These are phyloP conservation scores for Cornus florida DNA, from an alignment of 148 eudicot genomes.

Conservation along the genomic window DNA sequence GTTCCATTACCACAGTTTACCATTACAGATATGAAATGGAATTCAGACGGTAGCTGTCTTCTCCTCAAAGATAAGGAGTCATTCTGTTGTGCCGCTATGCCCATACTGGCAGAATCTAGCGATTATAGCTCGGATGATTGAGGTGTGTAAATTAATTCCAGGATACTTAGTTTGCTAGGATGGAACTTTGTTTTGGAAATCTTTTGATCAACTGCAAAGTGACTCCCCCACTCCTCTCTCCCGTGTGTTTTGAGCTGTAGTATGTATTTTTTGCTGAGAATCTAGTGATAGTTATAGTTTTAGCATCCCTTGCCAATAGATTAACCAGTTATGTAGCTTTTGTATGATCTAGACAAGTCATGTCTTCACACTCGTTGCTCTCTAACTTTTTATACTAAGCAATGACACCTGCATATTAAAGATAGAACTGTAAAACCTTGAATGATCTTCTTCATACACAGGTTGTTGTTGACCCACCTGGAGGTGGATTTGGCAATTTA, in stretches of 20 bases:
- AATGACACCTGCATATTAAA: too few species aligned
- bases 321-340: too few species aligned
- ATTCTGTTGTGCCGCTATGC: constrained; percentile 85
- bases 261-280: background rate
- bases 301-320: constrained; percentile 1
- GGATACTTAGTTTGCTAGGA: background rate
- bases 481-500: too few species aligned
- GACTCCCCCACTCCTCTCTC: background rate
- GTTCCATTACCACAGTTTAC: constrained; percentile 71
- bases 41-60: constrained; percentile 74
- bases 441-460: too few species aligned
- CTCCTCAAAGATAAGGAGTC: constrained; percentile 86
- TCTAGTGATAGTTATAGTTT: background rate
- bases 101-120: constrained; percentile 67
- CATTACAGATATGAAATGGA: constrained; percentile 82
- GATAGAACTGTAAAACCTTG: too few species aligned
- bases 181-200: background rate
- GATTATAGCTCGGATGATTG: constrained; percentile 87
- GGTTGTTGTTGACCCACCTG: too few species aligned
- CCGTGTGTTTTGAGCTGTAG: background rate
- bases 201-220: background rate
- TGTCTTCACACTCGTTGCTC: too few species aligned
- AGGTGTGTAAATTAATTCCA: constrained; percentile 7
- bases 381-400: too few species aligned
- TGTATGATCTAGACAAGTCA: too few species aligned